Conservation (phyloP, 2,329 filamentous ascomycete genomes). For the Penicillium polonicum region DNA sequence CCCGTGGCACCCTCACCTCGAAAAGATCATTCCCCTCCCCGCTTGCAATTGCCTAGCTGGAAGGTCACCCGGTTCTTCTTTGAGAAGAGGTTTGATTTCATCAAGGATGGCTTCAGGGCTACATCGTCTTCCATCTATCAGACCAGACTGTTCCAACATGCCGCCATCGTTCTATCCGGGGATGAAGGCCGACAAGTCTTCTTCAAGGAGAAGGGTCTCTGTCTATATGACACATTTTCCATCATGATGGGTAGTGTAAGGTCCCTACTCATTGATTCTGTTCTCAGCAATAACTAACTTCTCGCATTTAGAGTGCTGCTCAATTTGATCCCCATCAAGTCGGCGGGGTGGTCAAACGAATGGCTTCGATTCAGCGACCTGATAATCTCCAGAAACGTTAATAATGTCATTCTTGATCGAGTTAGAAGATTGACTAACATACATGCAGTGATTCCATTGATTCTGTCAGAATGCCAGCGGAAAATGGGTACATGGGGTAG, state of each 20-base stretch:
- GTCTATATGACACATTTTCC: slow-evolving; percentile 2
- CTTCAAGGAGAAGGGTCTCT: slow-evolving; percentile 3
- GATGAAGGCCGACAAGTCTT: slow-evolving; percentile 5
- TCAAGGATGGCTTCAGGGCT: neutral
- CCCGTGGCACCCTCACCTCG: neutral
- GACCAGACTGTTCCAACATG: neutral
- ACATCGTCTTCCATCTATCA: slow-evolving; percentile 6
- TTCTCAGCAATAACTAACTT: neutral
- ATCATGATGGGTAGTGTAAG: slow-evolving; percentile 6
- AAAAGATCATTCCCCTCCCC: neutral
- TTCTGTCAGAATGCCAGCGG: slow-evolving; percentile 6
- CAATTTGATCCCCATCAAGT: slow-evolving; percentile 5
- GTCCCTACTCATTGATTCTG: too few relatives aligned
- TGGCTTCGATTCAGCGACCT: slow-evolving; percentile 1
- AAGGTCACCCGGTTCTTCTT: neutral
- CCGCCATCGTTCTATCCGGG: slow-evolving; percentile 7
- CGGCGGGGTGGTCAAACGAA: slow-evolving; percentile 1
- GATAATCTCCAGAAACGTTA: slow-evolving; percentile 1
- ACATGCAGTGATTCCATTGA: slow-evolving; percentile 4
- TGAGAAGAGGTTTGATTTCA: neutral
- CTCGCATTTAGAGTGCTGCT: neutral
- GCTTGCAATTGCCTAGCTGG: neutral
- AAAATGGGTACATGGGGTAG: slow-evolving; percentile 4
- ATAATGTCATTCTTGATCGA: neutral
- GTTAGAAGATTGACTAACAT: neutral